Conservation (phyloP, 305 asterid genomes). For the Salvia sclarea region DNA sequence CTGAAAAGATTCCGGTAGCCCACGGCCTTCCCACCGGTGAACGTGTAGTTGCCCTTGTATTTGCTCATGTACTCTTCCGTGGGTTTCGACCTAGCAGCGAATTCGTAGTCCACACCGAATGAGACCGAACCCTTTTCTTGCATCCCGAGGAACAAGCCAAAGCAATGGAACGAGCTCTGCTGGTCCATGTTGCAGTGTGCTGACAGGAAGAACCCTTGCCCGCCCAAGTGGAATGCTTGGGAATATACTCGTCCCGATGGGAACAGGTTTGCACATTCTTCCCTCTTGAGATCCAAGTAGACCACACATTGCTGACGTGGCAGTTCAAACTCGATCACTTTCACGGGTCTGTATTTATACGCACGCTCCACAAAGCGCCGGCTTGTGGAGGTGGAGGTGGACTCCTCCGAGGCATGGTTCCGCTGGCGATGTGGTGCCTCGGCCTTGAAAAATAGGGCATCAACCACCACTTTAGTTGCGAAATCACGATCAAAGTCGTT, state of each 20-base stretch:
- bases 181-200: conserved; percentile 97
- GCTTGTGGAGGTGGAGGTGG: conserved; percentile 45
- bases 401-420: conserved; percentile 55
- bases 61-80: conserved; percentile 73
- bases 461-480: conserved; percentile 68
- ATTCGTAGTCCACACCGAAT: conserved; percentile 82
- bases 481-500: conserved; percentile 71
- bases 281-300: conserved; percentile 79
- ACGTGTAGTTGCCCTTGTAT: conserved; percentile 83
- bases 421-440: conserved; percentile 84
- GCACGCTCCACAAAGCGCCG: conserved; percentile 73
- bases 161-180: conserved; percentile 74
- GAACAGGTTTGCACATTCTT: conserved; percentile 65
- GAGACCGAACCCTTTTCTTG: conserved; percentile 78
- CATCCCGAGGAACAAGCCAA: conserved; percentile 93
- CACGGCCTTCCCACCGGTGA: conserved; percentile 87
- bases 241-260: conserved; percentile 86
- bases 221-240: conserved; percentile 90
- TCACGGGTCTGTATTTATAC: conserved; percentile 82
- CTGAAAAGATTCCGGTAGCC: conserved; percentile 85
- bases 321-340: conserved; percentile 73
- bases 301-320: conserved; percentile 90
- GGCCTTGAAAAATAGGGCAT: conserved; percentile 82
- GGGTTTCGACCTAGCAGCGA: conserved; percentile 79
- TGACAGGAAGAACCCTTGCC: conserved; percentile 92